Evolutionary conservation across 2,329 filamentous ascomycete genomes (phyloP), one percentile per base, ranked within the genome.

Genomic region (Plenodomus lindquistii): DNA sequence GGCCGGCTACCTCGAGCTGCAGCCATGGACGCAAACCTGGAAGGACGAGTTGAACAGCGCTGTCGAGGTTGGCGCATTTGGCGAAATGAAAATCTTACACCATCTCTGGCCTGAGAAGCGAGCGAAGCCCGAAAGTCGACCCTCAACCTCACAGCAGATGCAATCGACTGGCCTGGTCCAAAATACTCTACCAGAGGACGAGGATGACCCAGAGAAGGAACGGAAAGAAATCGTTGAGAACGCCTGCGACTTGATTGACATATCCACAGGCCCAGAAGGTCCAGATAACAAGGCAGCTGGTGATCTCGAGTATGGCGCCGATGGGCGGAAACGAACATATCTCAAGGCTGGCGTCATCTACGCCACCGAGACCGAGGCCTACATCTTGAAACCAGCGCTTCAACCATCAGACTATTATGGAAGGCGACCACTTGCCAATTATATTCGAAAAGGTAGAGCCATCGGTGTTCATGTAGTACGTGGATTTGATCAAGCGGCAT

Each of bases 21-120:
- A 85, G 44, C 90, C 91, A 0, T 96, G 93, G 87, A 91, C 89
- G 1, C 85, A 94, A 60, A 96, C 93, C 1, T 99, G 94, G 91
- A 82, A 81, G 43, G 92, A 97, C 64, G 93, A 99, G 72, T 77
- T 99, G 7, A 85, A 87, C 56, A 96, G 91, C 71, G 95, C 94
- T 4, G 80, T 96, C 5, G 90, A 96, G 42, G 90, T 97, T 48
- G 94, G 94, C 1, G 86, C 93, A 1, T 79, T 87, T 9, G 94
- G 93, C 0, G 94, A 99, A 72, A 87, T 94, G 74, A 97, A 97
- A 70, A 86, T 97, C 7, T 84, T 89, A 0, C 85, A 96, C 71
- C 85, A 80, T 29, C 75, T 97, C 8, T 97, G 92, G 91, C 87
- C 89, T 1, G 81, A 84, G 39, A 79, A 81, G 79, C 81, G 42